These are phyloP conservation scores for Penicillium canariense DNA, from an alignment of 495 filamentous ascomycete genomes.

Conservation along the genomic window DNA sequence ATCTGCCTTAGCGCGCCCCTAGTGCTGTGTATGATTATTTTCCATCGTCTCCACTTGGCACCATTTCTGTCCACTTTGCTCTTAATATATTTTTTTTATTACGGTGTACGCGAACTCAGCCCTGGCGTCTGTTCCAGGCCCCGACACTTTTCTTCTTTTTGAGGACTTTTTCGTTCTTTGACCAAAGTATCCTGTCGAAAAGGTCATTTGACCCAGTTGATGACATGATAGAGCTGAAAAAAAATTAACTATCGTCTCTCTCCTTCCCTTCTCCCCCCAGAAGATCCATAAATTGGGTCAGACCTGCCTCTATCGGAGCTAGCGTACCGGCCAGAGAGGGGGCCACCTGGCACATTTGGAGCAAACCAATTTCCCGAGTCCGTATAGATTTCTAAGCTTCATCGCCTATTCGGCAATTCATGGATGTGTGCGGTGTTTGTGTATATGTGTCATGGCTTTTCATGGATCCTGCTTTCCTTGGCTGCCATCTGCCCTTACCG, in stretches of 20 bases:
- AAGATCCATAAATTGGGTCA: constrained; percentile 1
- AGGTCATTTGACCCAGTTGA: constrained; percentile 6
- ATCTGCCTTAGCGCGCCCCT: constrained; percentile 29
- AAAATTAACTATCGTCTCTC: background rate
- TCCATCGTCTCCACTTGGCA: constrained; percentile 19
- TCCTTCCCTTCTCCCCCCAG: too few species aligned
- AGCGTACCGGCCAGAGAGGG: background rate
- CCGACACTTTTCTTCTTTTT: background rate
- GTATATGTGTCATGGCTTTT: too few species aligned
- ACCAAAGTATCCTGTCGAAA: background rate
- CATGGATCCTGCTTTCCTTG: background rate
- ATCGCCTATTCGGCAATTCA: constrained; percentile 16
- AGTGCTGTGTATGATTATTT: constrained; percentile 24
- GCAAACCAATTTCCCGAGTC: constrained; percentile 13
- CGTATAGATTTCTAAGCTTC: constrained; percentile 10
- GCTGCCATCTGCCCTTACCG: background rate
- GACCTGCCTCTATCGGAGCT: background rate
- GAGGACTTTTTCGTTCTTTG: background rate
- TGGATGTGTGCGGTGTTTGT: background rate
- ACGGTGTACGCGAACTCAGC: constrained; percentile 7
- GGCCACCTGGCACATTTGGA: constrained; percentile 9
- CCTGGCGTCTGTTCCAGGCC: constrained; percentile 15
- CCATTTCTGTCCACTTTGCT: constrained; percentile 1
- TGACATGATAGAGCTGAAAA: background rate
- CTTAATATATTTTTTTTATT: background rate